A percentile compares a stretch with the other conserved stretches of the same genome.
phyloP scores from a whole-genome alignment of 225 moss, liverwort and hornwort genomes.

The Pseudisothecium myosuroides region DNA sequence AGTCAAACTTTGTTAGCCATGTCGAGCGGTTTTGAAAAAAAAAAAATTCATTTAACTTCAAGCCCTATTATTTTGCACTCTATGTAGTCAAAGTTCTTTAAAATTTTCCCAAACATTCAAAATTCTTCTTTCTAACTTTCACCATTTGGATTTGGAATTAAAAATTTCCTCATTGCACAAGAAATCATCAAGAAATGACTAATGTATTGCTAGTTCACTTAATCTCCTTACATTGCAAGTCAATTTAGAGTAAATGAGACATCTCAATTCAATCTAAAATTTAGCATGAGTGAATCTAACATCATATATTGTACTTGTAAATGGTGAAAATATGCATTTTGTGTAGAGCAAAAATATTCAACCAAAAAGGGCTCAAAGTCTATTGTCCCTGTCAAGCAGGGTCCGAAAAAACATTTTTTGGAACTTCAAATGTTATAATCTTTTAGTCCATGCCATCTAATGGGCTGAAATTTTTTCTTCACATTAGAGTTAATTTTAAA shows the following conservation, averaged over 20 bases:
- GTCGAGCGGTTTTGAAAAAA: fast-evolving
- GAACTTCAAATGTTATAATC: neutral
- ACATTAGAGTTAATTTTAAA: no score
- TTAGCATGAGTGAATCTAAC: neutral
- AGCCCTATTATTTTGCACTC: neutral
- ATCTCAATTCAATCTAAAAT: neutral
- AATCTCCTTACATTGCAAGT: neutral
- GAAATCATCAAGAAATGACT: neutral
- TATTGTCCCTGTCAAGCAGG: fast-evolving
- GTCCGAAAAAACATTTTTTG: neutral
- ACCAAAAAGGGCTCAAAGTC: fast-evolving
- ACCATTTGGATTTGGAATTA: neutral
- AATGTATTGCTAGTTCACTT: neutral
- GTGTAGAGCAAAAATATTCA: fast-evolving
- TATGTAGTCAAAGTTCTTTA: neutral
- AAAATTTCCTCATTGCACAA: fast-evolving
- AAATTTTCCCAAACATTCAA: fast-evolving
- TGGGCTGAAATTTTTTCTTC: fast-evolving
- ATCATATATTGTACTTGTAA: neutral
- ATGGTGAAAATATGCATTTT: fast-evolving
- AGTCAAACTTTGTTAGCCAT: neutral
- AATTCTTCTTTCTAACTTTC: neutral
- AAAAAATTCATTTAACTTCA: neutral
- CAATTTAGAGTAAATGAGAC: neutral
- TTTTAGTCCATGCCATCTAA: fast-evolving